These are phyloP conservation scores for Boletus patriciae DNA, from an alignment of 768 basidiomycete species.

Conservation along the genomic window DNA sequence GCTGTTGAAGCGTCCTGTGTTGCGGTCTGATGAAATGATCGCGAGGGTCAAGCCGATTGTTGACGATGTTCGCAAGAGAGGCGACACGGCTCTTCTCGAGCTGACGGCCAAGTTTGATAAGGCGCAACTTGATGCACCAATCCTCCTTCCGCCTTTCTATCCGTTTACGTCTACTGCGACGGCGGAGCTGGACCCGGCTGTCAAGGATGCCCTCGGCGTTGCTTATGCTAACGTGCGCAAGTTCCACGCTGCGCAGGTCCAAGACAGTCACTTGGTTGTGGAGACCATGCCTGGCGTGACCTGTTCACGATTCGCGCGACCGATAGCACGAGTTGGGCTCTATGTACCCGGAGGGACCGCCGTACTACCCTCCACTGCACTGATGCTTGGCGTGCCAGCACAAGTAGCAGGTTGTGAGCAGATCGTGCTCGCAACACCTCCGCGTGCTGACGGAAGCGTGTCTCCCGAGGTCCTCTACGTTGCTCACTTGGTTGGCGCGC, in stretches of 20 bases:
- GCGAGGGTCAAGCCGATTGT: slow-evolving; percentile 93
- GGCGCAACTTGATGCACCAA: slow-evolving; percentile 63
- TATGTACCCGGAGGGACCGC: slow-evolving; percentile 99
- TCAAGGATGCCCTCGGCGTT: slow-evolving; percentile 80
- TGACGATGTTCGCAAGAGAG: slow-evolving; percentile 75
- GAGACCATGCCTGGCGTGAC: slow-evolving; percentile 99
- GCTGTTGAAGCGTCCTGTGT: slow-evolving; percentile 85
- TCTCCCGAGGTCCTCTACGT: slow-evolving; percentile 98
- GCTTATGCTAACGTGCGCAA: slow-evolving; percentile 90
- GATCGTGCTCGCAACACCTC: slow-evolving; percentile 95
- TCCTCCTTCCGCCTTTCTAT: slow-evolving; percentile 77
- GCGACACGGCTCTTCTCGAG: slow-evolving; percentile 84
- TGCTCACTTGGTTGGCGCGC: slow-evolving; percentile 86
- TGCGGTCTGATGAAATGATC: slow-evolving; percentile 64
- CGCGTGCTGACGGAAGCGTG: slow-evolving; percentile 86
- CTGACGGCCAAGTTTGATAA: slow-evolving; percentile 94
- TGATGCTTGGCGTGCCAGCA: slow-evolving; percentile 97
- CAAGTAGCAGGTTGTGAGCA: slow-evolving; percentile 94
- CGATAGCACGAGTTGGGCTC: slow-evolving; percentile 93
- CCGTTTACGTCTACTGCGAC: slow-evolving; percentile 47
- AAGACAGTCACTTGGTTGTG: slow-evolving; percentile 67
- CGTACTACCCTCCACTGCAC: slow-evolving; percentile 90
- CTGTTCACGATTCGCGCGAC: slow-evolving; percentile 90
- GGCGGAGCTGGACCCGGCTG: slow-evolving; percentile 58
- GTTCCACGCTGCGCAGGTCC: slow-evolving; percentile 90